A percentile compares a stretch with the other conserved stretches of the same genome.
Conservation (phyloP, 2,329 filamentous ascomycete species). For the Emmonsiellopsis sp. region DNA sequence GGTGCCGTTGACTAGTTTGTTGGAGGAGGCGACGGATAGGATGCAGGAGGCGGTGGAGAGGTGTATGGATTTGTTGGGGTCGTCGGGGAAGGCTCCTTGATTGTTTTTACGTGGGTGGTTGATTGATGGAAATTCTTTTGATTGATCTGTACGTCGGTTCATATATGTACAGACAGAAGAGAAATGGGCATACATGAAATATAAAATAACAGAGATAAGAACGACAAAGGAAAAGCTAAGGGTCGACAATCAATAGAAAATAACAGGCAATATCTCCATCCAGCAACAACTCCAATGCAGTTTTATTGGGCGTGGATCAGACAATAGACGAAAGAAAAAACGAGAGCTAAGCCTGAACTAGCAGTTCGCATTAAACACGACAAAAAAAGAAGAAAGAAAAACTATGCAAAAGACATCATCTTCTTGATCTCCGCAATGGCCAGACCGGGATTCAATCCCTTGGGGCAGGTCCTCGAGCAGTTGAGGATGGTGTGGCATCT, state of each 20-base stretch:
- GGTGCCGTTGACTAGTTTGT: conserved; percentile 42
- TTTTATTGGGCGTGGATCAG: neutral
- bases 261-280: neutral
- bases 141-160: neutral
- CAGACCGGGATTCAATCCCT: conserved; percentile 91
- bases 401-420: conserved; percentile 56
- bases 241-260: neutral
- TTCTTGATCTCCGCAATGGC: conserved; percentile 99
- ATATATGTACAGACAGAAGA: neutral
- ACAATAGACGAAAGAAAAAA: conserved; percentile 7
- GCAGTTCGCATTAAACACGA: conserved; percentile 4
- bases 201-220: neutral
- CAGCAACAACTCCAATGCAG: too few species aligned
- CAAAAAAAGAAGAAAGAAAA: conserved; percentile 5
- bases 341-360: conserved; percentile 1
- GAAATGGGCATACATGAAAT: conserved; percentile 7
- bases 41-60: conserved; percentile 49
- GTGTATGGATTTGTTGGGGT: conserved; percentile 44
- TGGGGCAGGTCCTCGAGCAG: conserved; percentile 95
- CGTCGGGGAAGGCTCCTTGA: conserved; percentile 24
- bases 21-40: conserved; percentile 45
- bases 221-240: neutral
- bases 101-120: neutral
- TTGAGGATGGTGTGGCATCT: conserved; percentile 99
- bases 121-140: neutral